Evolutionary conservation across 148 eudicot genomes (phyloP), one percentile per base, ranked within the genome.

Genomic region (Salicornia ramosissima): DNA sequence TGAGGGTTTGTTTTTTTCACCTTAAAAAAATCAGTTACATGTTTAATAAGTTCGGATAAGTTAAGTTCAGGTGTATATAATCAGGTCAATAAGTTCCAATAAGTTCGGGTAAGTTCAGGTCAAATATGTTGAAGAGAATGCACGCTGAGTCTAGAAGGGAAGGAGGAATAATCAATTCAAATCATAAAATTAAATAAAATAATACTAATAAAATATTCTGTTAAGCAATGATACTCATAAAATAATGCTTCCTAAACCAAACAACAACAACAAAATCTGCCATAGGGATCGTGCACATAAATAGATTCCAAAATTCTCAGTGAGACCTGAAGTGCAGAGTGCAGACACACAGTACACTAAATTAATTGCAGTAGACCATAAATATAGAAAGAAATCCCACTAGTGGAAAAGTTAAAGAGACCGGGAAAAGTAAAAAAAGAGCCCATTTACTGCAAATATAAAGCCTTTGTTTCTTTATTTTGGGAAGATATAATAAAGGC

Each of bases 271-370:
- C 24, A 18, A 34, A 24, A 21, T 68, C 58, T 22, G 46, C 71
- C 43, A 52, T 5, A 68, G 36, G 54, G 18, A 68, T 21, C 45
- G 26, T 50, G 70, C 61, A 53, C 58, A 50, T 66, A 13, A 18
- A 65, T 8, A 53, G 59, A 22, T 39, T 54, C 63, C 72, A 69
- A 53, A 53, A 22, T 16, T 15, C 11, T 39, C 16, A 49, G 19
- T 50, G 28, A 67, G 24, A 68, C 31, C 13, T n/a, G n/a, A n/a
- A n/a, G n/a, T n/a, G n/a, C 5, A 22, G 54, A 52, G 71, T 53
- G 43, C 50, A n/a, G 61, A 33, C 61, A 68, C 55, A 49, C 8
- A 39, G 47, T 39, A 36, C 22, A 39, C 36, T 55, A 43, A 39
- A 16, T 54, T 68, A 53, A 52, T 54, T 13, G 59, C 24, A 54